Evolutionary conservation across 805 yeast species (phyloP), one percentile per base, ranked within the genome.

Genomic region (Pichia nakasei): DNA sequence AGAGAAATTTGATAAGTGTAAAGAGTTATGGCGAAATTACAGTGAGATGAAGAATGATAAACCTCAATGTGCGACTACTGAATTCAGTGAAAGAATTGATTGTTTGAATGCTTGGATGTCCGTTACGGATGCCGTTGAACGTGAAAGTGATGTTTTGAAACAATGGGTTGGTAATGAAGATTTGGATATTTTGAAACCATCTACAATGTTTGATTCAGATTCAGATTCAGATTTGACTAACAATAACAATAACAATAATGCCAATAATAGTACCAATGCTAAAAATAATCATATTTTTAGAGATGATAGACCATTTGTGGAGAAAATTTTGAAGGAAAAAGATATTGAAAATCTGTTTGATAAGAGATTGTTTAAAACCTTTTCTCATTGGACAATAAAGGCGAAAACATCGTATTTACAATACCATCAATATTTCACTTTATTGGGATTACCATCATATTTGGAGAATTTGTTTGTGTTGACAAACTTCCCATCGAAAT

Each of bases 131-230:
- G 83, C 87, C 1, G 76, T 89, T 19, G 71, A 73, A 38, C 63
- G 77, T 31, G 88, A 82, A 54, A 66, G 80, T 2, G 64, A 69
- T 15, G 72, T 81, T 5, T 64, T 93, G 48, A 72, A 75, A 48
- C 61, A 70, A 36, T 88, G 96, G 96, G 85, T 88, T 5, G 95
- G 95, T 4, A 84, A 84, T 59, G 82, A 78, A 41, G 87, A 81
- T 29, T 63, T 84, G 22, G 93, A 87, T 55, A 76, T 87, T 38
- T 60, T 74, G 22, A 63, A 63, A 46, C 55, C 70, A 11, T 41
- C 35, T 15, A 37, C 26, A 22, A 13, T 22, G 9, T 9, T 4
- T 19, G 19, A 33, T 11, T 32, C 27, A 27, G 31, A 8, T 18
- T n/a, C 29, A 33, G n/a, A 19, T 17, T 11, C 4, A 13, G n/a